Conservation (phyloP, 305 asterid species). For the Caryopteris hybrid region DNA sequence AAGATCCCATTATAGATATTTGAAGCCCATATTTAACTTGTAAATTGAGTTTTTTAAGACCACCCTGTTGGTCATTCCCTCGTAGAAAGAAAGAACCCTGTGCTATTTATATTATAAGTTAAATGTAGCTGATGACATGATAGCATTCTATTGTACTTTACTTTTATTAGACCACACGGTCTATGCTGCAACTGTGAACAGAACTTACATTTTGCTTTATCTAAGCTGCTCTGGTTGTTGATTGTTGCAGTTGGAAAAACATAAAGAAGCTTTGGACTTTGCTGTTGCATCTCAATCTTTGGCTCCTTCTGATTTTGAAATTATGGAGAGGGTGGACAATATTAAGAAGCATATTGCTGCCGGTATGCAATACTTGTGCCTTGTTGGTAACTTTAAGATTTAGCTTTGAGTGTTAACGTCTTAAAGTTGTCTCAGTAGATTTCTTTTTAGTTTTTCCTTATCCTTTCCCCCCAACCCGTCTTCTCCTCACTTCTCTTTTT, state of each 20-base stretch:
- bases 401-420: neutral
- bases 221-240: conserved; percentile 24
- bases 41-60: neutral
- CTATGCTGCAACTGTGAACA: conserved; percentile 5
- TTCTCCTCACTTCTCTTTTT: neutral
- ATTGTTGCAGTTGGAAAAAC: conserved; percentile 65
- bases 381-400: conserved; percentile 11
- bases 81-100: neutral
- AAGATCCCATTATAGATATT: neutral
- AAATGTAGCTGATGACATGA: neutral
- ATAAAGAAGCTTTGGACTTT: conserved; percentile 80
- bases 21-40: neutral
- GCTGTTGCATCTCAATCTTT: conserved; percentile 69
- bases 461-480: neutral
- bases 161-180: neutral
- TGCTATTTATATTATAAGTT: neutral
- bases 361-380: conserved; percentile 44
- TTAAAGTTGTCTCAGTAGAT: neutral
- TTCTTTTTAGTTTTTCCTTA: neutral
- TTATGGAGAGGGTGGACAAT: conserved; percentile 55
- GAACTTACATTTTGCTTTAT: conserved; percentile 7
- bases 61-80: neutral
- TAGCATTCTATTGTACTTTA: conserved; percentile 1
- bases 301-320: conserved; percentile 65
- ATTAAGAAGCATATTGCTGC: conserved; percentile 58